Evolutionary conservation across 495 filamentous ascomycete species (phyloP), one percentile per base, ranked within the genome.

Genomic region (Astrothelium macrocarpum): DNA sequence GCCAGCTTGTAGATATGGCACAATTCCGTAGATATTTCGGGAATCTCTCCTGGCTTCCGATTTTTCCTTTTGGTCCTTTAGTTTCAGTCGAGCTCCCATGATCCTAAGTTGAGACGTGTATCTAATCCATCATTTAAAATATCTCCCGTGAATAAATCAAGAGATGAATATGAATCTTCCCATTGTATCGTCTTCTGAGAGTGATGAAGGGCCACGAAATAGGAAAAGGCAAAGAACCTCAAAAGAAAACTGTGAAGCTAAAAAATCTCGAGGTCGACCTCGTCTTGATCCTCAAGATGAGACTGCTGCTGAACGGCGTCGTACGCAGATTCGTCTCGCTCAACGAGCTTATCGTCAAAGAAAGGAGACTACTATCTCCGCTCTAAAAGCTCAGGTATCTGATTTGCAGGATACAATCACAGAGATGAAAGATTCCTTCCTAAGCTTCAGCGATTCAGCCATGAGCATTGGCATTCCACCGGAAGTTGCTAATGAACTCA

Each of bases 261-360:
- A 72, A 53, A 73, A 70, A 62, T 65, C 71, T 39, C 64, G 88
- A 64, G 88, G 88, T 3, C 79, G 88, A 43, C 88, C 88, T 7
- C 76, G 88, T n/a, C 72, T 91, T 31, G 84, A 90, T 63, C 82
- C 82, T 26, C 83, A 85, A 64, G 86, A 90, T 73, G 85, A 87
- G 70, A 87, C 73, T 12, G 71, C 75, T 45, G 75, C 72, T 9
- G 75, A 95, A 89, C 84, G 89, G 58, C 85, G 90, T 36, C 82
- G 90, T 59, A 91, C 87, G n/a, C 90, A 95, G 75, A 92, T 93
- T 62, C 85, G 90, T 42, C 80, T 94, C 62, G 90, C 90, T 11
- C 90, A 95, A 70, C 80, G 90, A 34, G 90, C 90, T 1, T 95
- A 95, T 69, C 85, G 90, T 11, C 84, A 89, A 66, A 85, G 90